Base-by-base conservation (phyloP, 23 red algal genomes). In the Gracilaria gracilis region DNA sequence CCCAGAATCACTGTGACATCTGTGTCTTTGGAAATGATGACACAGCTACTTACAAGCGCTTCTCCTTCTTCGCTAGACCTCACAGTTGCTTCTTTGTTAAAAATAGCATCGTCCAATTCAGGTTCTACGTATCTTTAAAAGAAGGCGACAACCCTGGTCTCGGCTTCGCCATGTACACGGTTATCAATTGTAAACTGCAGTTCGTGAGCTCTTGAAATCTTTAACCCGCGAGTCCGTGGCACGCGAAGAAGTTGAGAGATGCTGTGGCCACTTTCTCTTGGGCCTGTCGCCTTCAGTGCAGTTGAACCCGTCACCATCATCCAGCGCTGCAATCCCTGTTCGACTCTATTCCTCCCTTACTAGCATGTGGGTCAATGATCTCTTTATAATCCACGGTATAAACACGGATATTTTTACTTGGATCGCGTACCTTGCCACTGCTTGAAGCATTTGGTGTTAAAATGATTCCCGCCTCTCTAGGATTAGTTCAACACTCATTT, bases 1-100 rank as follows among this genome's bases (percentile, higher is more conserved):
- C 49, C 76, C 2, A 80, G 54, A 57, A 80, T 80, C 9, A 80
- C 38, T 20, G 48, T 80, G 3, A 80, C 76, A 20, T 80, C 48
- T 24, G 48, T 80, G 76, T 80, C 76, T 37, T 80, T 54, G 2
- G 76, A 80, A 1, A 80, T 9, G 23, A 80, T 4, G 15, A 80
- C 39, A 27, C 39, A n/a, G n/a, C n/a, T n/a, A n/a, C n/a, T n/a
- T n/a, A n/a, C n/a, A n/a, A n/a, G n/a, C n/a, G n/a, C n/a, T n/a
- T n/a, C n/a, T n/a, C n/a, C n/a, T n/a, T n/a, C n/a, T n/a, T n/a
- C n/a, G n/a, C n/a, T n/a, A n/a, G n/a, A n/a, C n/a, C n/a, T n/a
- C n/a, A n/a, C n/a, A n/a, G n/a, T n/a, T n/a, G n/a, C n/a, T n/a
- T n/a, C n/a, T n/a, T n/a, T n/a, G n/a, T n/a, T n/a, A n/a, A n/a